Evolutionary conservation across 2,329 filamentous ascomycete species (phyloP), one percentile per base, ranked within the genome.

Genomic region (Coniochaeta pulveracea): DNA sequence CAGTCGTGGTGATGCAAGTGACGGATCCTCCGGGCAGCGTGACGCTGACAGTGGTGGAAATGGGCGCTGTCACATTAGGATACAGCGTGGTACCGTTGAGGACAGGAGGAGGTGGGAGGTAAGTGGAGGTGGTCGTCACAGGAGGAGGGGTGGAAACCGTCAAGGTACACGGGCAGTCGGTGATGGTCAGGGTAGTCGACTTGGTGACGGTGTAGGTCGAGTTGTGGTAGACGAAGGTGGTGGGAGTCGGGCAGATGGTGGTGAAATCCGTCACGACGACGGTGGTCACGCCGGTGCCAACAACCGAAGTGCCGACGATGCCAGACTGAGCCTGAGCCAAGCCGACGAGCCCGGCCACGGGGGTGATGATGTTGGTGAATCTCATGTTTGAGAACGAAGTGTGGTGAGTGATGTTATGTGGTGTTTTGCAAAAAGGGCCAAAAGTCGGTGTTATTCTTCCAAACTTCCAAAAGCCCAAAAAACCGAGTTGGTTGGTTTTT

Each of bases 171-270:
- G 30, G 30, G 22, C 30, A 33, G 19, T 33, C 60, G 34, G 57
- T 63, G 42, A 67, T 50, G 41, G 63, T 66, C 36, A 67, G 34
- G 26, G 56, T 61, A 21, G 57, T 61, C 18, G 54, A 49, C 40
- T 49, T 40, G 14, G 56, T 61, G 38, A 55, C 60, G 18, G 58
- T 66, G 46, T 61, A 63, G 32, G 63, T 66, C 34, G 55, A 49
- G 38, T 57, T 57, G 36, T 54, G 52, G 45, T 54, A 52, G 19
- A 56, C 45, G 37, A 58, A 53, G 19, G 62, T 55, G 33, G 55
- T 58, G 10, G 58, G 51, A 26, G 45, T 59, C 11, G 63, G 61
- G 42, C 63, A 66, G 48, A 55, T 58, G 26, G 58, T 59, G 23
- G 57, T 55, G 43, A 56, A 61, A 36, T 51, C 47, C 9, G 53